These are phyloP conservation scores for Pseudocercospora musae DNA, from an alignment of 2,329 filamentous ascomycete species.

Conservation along the genomic window DNA sequence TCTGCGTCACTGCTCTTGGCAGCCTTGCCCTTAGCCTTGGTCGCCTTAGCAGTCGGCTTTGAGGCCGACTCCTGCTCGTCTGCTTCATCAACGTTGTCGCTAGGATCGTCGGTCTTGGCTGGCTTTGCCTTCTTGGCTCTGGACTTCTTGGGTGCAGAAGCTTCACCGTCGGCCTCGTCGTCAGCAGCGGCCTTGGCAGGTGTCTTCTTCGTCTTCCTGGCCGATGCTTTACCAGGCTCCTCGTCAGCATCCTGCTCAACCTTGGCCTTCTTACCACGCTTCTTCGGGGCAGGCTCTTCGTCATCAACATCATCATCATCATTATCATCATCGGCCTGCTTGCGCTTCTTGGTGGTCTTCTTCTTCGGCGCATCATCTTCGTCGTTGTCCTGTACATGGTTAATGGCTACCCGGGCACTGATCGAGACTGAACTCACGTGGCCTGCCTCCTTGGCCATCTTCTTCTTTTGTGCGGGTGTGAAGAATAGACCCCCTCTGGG, in stretches of 20 bases:
- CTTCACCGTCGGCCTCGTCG: constrained; percentile 18
- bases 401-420: neutral
- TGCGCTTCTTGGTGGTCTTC: constrained; percentile 32
- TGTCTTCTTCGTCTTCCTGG: constrained; percentile 17
- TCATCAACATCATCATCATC: constrained; percentile 30
- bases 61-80: constrained; percentile 30
- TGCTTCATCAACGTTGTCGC: constrained; percentile 13
- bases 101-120: constrained; percentile 21
- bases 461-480: constrained; percentile 34
- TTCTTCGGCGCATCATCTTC: constrained; percentile 25
- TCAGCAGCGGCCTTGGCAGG: neutral
- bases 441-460: constrained; percentile 23
- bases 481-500: constrained; percentile 34
- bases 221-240: constrained; percentile 14
- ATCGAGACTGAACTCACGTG: constrained; percentile 1
- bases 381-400: constrained; percentile 18
- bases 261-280: constrained; percentile 24
- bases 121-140: constrained; percentile 32
- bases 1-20: constrained; percentile 26
- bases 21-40: constrained; percentile 37
- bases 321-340: constrained; percentile 28
- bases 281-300: constrained; percentile 23
- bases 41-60: constrained; percentile 31
- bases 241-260: constrained; percentile 13
- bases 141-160: constrained; percentile 23